Evolutionary conservation across 2,329 filamentous ascomycete genomes (phyloP), one percentile per base, ranked within the genome.

Genomic region (Endoconidiophora polonica): DNA sequence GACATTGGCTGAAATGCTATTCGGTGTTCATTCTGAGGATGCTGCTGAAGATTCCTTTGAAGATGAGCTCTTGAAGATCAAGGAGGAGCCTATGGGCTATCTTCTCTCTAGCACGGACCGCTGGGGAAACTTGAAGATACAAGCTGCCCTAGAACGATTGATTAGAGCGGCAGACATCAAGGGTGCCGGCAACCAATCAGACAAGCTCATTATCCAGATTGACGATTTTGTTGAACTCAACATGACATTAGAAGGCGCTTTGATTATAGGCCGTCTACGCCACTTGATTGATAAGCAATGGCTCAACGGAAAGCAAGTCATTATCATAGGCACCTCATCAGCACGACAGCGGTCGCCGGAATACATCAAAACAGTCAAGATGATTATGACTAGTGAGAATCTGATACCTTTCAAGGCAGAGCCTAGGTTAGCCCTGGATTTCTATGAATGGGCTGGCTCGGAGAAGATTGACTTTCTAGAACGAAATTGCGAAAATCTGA

Each of bases 191-290:
- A 44, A 56, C 5, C 58, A 60, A 57, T 60, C 58, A 60, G 70
- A 61, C 20, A 71, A 70, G 22, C 71, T 87, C 5, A 79, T 96
- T 52, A 70, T 93, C 38, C 86, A 86, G 57, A 67, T 94, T 10
- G 77, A 83, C 60, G 86, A 96, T 61, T 83, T 86, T 58, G 78
- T 83, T 48, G 85, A 93, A 55, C 70, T 98, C 6, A 77, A 73
- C 57, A 74, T 75, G 59, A 80, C 83, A 1, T 62, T 73, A 4
- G 78, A 86, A 52, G 86, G 86, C 9, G 70, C 75, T 2, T 71
- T 74, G 20, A 74, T 96, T 29, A 66, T 95, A 5, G 67, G 71
- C 39, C 77, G 81, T 52, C 66, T 98, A 10, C 78, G 84, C 48
- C 73, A 76, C 44, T 69, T 83, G 5, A 76, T 94, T 23, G 81